Conservation (phyloP, 78 protist genomes). For the Chrysochromulina parva region DNA sequence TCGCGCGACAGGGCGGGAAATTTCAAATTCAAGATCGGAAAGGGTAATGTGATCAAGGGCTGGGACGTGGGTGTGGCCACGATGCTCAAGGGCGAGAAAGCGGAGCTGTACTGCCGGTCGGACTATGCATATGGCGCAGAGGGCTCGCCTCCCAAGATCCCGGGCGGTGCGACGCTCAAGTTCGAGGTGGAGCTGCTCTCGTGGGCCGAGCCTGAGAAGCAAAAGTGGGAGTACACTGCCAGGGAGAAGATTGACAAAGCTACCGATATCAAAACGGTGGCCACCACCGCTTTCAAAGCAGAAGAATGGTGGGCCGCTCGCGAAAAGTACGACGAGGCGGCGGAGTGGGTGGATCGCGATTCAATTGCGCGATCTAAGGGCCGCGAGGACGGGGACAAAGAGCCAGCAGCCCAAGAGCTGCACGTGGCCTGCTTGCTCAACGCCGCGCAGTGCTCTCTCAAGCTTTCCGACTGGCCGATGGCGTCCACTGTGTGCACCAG, state of each 20-base stretch:
- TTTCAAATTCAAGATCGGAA: constrained; percentile 46
- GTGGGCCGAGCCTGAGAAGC: constrained; percentile 21
- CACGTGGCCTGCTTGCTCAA: constrained; percentile 16
- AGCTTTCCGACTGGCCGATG: neutral
- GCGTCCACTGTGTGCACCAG: neutral
- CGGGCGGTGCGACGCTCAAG: constrained; percentile 35
- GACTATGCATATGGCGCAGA: constrained; percentile 82
- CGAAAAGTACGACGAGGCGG: neutral
- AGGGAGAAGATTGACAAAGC: neutral
- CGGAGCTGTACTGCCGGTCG: constrained; percentile 61
- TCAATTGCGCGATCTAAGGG: too few species aligned
- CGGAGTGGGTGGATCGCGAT: constrained; percentile 12
- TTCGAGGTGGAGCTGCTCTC: constrained; percentile 55
- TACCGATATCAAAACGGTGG: neutral
- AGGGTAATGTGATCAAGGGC: constrained; percentile 84
- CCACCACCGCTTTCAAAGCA: neutral
- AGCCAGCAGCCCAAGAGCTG: neutral
- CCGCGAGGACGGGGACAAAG: neutral
- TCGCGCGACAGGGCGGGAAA: constrained; percentile 60
- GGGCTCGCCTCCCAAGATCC: constrained; percentile 72
- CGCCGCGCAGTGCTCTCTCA: neutral
- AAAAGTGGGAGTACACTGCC: neutral
- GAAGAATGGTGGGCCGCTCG: neutral
- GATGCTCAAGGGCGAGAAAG: constrained; percentile 77
- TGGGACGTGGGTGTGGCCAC: constrained; percentile 88